Evolutionary conservation across 2,329 filamentous ascomycete species (phyloP).

Genomic region (Nectriaceae sp.): DNA sequence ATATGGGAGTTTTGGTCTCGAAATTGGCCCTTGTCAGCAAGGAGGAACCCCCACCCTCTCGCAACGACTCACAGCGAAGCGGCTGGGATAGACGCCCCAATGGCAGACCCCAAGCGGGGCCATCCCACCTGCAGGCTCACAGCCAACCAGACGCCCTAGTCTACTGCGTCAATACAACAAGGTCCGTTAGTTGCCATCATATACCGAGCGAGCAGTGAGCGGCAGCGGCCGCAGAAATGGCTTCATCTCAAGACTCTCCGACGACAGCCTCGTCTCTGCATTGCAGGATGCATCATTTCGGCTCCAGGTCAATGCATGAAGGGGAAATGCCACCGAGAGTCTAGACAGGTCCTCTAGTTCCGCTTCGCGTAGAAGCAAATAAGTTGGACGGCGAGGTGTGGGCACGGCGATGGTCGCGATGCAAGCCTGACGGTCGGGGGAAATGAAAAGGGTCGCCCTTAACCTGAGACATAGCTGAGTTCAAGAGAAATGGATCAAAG

Average conservation of each 20-base stretch:
- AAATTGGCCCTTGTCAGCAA: slow-evolving; percentile 8
- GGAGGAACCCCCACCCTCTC: background rate
- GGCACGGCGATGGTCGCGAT: background rate
- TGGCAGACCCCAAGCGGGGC: background rate
- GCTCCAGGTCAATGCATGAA: slow-evolving; percentile 8
- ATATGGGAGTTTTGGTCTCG: slow-evolving; percentile 9
- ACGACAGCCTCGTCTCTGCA: background rate
- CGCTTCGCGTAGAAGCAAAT: background rate
- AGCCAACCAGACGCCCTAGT: slow-evolving; percentile 7
- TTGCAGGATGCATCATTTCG: slow-evolving; percentile 11
- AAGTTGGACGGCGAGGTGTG: background rate
- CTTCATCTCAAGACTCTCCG: slow-evolving; percentile 3
- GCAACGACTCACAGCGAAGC: background rate
- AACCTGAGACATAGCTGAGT: slow-evolving; percentile 19
- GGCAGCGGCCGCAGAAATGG: slow-evolving; percentile 14
- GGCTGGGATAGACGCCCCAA: background rate
- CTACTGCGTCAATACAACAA: too few species aligned
- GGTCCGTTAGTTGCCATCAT: slow-evolving; percentile 24
- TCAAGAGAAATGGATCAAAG: too few species aligned
- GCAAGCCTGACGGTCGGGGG: background rate
- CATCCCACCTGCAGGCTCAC: background rate
- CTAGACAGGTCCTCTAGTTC: slow-evolving; percentile 2
- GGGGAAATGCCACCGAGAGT: slow-evolving; percentile 16
- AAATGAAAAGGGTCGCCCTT: slow-evolving; percentile 1
- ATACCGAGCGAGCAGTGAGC: slow-evolving; percentile 18